Base-by-base conservation (phyloP, 139 green algal genomes). In the Mesotaenium endlicherianum region DNA sequence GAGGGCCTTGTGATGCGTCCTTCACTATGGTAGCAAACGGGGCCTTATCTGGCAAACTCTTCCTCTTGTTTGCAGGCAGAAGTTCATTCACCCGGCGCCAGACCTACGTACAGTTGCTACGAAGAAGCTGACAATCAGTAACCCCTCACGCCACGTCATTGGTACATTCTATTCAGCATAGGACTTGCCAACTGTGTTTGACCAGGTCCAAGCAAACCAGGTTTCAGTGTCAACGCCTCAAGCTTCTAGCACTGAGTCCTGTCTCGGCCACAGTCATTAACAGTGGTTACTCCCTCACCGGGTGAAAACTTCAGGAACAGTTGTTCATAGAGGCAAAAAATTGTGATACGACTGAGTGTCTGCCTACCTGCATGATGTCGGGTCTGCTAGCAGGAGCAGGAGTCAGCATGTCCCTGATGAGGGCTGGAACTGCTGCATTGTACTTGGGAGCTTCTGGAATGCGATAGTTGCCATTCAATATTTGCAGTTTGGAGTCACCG, bases 391-490 rank as follows among this genome's bases (percentile, higher is more conserved):
- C 75, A 8, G 81, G 81, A 14, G 79, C 16, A 42, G 30, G 17
- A 31, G 38, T 38, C 31, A 87, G 81, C 75, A 87, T 85, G 36
- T 80, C 75, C 3, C 34, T 36, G 57, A 87, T 85, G 6, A 87
- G 81, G 20, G 38, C n/a, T 8, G 49, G 20, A 43, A 87, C 26
- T 34, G 17, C 26, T 20, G 81, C 8, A 67, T 20, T 86, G 58
- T 87, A 87, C 8, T 41, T 64, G 14, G 75, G 81, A 6, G 75
- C 8, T 14, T 87, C 81, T 80, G 84, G 84, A 17, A 89, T 87
- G n/a, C 43, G 67, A 40, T 89, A 89, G 42, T 86, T 83, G 47
- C 84, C 84, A 58, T 89, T 89, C 16, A 89, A 58, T 26, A 89
- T 67, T 38, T 87, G 81, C 72, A 88, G 81, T 57, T 88, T 90